Conservation (phyloP, 495 filamentous ascomycete species). For the Glutinoglossum americanum region DNA sequence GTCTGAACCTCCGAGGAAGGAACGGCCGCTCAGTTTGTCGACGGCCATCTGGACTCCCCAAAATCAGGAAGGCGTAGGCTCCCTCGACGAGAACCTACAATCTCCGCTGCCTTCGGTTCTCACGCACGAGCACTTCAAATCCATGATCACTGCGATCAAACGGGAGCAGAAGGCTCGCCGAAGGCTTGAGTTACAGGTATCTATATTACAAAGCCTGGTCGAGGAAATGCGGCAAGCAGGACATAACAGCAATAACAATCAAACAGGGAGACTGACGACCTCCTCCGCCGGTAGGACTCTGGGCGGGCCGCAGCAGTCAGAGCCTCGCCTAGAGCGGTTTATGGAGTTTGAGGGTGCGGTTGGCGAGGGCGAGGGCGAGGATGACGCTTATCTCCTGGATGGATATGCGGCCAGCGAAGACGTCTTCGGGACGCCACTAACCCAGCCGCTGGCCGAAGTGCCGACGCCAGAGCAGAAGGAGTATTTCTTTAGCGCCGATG, state of each 20-base stretch:
- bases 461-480: neutral
- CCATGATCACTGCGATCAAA: constrained; percentile 23
- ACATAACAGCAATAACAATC: constrained; percentile 20
- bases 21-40: neutral
- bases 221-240: constrained; percentile 11
- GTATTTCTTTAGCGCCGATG: neutral
- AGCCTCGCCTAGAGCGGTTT: neutral
- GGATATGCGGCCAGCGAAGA: neutral
- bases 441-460: neutral
- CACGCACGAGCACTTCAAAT: constrained; percentile 18
- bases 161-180: constrained; percentile 26
- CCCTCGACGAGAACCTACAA: neutral
- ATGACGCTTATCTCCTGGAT: neutral
- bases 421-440: neutral
- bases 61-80: neutral
- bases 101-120: constrained; percentile 21
- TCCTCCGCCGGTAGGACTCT: constrained; percentile 4
- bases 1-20: neutral
- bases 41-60: neutral
- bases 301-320: constrained; percentile 5
- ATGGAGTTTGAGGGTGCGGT: constrained; percentile 10
- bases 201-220: constrained; percentile 16
- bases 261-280: constrained; percentile 13
- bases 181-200: constrained; percentile 28
- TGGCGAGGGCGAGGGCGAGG: constrained; percentile 13